Evolutionary conservation across 768 basidiomycete species (phyloP).

Genomic region (Leccinum subtestaceum): DNA sequence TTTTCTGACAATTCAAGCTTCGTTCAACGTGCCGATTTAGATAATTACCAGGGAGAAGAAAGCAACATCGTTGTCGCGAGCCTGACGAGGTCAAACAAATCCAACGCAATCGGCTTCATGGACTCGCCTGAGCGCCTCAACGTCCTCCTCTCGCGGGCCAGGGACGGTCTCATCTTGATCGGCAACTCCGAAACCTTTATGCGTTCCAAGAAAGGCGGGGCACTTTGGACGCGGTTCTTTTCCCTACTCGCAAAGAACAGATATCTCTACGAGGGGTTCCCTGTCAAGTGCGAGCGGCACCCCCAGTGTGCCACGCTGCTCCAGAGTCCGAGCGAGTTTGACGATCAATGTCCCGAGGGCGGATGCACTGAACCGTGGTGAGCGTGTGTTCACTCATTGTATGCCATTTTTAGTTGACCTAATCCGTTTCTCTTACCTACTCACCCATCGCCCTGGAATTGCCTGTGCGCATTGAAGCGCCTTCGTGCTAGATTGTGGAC

Average conservation of each 20-base stretch:
- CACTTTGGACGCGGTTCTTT: constrained; percentile 11
- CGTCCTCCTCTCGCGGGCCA: constrained; percentile 66
- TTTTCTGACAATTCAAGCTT: background rate
- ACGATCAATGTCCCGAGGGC: constrained; percentile 53
- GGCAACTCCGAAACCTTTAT: constrained; percentile 43
- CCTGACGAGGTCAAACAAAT: constrained; percentile 57
- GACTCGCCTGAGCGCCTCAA: constrained; percentile 64
- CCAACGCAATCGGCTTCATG: constrained; percentile 68
- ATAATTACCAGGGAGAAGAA: constrained; percentile 78
- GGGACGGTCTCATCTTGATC: constrained; percentile 61
- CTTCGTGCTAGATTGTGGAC: constrained; percentile 25
- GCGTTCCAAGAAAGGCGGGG: constrained; percentile 8
- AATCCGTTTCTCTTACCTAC: no score
- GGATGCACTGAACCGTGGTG: constrained; percentile 62
- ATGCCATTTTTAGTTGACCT: no score
- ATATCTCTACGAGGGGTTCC: constrained; percentile 37
- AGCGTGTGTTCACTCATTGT: background rate
- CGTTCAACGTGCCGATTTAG: constrained; percentile 31
- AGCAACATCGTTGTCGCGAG: constrained; percentile 63
- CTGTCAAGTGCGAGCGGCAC: constrained; percentile 55
- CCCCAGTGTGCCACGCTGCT: constrained; percentile 39
- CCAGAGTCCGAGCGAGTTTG: constrained; percentile 45
- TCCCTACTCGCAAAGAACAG: background rate
- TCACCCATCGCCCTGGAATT: no score
- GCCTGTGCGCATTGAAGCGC: background rate